Evolutionary conservation across 768 basidiomycete genomes (phyloP).

Genomic region (Kwoniella europaea): DNA sequence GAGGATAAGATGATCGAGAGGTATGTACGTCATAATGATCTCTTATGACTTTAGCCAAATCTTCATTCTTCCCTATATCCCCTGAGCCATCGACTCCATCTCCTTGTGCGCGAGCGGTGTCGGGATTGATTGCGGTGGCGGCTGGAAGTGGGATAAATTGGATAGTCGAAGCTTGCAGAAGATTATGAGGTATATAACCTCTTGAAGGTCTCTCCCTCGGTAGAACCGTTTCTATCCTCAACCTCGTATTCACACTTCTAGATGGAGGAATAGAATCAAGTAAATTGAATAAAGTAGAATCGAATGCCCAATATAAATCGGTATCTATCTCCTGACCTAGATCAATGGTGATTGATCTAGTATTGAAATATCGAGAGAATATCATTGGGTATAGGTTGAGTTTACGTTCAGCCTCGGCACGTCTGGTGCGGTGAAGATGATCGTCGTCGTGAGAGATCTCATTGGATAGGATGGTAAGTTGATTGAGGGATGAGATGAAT

Average conservation of each 20-base stretch:
- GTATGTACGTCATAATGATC: constrained; percentile 20
- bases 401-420: neutral
- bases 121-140: neutral
- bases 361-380: neutral
- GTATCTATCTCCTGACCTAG: neutral
- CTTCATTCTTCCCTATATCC: neutral
- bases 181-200: constrained; percentile 21
- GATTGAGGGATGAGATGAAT: neutral
- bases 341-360: neutral
- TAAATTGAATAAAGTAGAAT: neutral
- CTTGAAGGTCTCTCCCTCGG: neutral
- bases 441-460: neutral
- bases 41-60: constrained; percentile 16
- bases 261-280: neutral
- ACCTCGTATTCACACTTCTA: neutral
- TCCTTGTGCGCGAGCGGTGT: neutral
- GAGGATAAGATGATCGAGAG: neutral
- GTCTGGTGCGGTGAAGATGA: no score
- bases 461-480: neutral
- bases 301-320: constrained; percentile 5
- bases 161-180: neutral
- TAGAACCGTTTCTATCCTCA: neutral
- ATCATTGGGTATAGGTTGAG: neutral
- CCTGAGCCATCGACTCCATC: no score
- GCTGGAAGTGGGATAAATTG: neutral